These are phyloP conservation scores for Pseudovirgaria hyperparasitica DNA, from an alignment of 2,329 filamentous ascomycete genomes.

Conservation along the genomic window DNA sequence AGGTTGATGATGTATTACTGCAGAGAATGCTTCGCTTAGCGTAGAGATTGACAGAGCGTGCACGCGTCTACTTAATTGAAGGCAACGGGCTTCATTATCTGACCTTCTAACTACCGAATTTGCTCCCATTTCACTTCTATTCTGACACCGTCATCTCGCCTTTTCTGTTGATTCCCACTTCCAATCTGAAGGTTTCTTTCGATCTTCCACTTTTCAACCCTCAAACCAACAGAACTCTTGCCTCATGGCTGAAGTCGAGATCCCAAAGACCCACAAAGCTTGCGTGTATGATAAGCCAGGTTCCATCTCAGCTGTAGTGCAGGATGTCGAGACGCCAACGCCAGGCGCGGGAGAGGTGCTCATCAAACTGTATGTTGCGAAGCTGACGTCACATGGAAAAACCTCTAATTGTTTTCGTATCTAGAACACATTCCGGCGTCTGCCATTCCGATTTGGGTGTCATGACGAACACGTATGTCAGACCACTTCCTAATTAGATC, in stretches of 20 bases:
- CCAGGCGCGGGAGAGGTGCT: constrained; percentile 50
- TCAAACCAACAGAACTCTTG: not conserved
- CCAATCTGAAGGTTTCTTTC: not conserved
- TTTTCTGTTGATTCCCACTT: constrained; percentile 1
- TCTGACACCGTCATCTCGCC: too few species aligned
- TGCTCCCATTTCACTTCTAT: too few species aligned
- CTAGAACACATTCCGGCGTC: constrained; percentile 47
- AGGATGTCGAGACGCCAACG: constrained; percentile 51
- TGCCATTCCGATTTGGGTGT: constrained; percentile 49
- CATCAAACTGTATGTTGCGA: constrained; percentile 42
- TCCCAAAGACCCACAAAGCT: constrained; percentile 50
- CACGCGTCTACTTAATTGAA: too few species aligned
- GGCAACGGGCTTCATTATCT: too few species aligned
- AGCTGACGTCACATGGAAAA: not conserved
- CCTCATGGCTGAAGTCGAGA: constrained; percentile 13
- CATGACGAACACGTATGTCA: constrained; percentile 27
- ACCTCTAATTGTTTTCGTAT: constrained; percentile 4
- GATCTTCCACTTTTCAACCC: not conserved
- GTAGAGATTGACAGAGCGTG: too few species aligned
- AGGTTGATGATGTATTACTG: too few species aligned
- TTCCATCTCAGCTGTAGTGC: constrained; percentile 50
- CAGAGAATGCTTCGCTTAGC: too few species aligned
- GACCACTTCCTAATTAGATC: not conserved
- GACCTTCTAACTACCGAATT: too few species aligned
- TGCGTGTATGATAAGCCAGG: constrained; percentile 53